Base-by-base conservation (phyloP, 2,329 filamentous ascomycete genomes). In the Neonectria ditissima region DNA sequence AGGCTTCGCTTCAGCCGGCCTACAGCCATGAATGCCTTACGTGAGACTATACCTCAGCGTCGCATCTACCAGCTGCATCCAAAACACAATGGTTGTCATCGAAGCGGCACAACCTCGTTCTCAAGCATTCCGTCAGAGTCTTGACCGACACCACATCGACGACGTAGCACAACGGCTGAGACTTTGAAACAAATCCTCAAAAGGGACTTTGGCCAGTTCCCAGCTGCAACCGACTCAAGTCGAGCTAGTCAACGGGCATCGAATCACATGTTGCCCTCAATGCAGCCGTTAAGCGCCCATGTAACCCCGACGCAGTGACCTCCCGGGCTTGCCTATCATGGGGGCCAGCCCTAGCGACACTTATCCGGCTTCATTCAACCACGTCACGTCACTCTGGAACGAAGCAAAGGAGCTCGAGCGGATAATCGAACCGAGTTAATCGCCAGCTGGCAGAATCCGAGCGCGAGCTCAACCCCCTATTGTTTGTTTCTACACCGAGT, bases 401-500 rank as follows among this genome's bases (percentile, higher is more conserved):
- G 34, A n/a, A 7, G 34, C 16, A 43, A 34, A 20, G 20, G 51
- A 18, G 3, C 18, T n/a, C 9, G 28, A 14, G 16, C 34, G 20
- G 28, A 30, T 16, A 47, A 52, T 32, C 50, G 34, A 48, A 62
- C 30, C 28, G 48, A 60, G 26, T 47, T 39, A 20, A 28, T 55
- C 44, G 50, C 55, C 50, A 52, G 28, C 44, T 58, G 45, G 26
- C 45, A 48, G 47, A 53, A 45, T 53, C 58, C 57, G 61, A 67
- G 58, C 62, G 63, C 44, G 63, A 65, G 63, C 59, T 62, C 63
- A 52, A 59, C 44, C 7, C 44, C 7, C 13, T 48, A n/a, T 50
- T 62, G 37, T 48, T 50, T 62, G 37, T 48, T 43, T 62, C 13
- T 37, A 55, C 44, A 53, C 39, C 50, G 10, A 55, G 16, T 51